A percentile compares a stretch with the other conserved stretches of the same genome.
These are phyloP conservation scores for Tetrahymena thermophila DNA, from an alignment of 73 alveolate species.

Conservation along the genomic window DNA sequence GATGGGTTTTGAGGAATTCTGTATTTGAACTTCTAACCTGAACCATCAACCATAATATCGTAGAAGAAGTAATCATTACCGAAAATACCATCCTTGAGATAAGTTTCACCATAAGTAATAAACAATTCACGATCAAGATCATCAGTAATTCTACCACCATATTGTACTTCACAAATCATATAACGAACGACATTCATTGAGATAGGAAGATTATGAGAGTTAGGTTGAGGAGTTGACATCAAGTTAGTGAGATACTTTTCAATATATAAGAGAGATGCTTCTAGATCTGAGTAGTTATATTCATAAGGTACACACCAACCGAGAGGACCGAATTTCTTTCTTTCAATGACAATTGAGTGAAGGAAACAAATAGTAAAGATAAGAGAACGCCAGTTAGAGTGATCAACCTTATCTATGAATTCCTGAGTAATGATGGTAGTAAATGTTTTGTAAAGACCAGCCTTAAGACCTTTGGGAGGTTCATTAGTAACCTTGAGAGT, in stretches of 20 bases:
- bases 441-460: slow-evolving; percentile 98
- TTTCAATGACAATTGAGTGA: slow-evolving; percentile 95
- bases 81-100: slow-evolving; percentile 67
- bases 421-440: slow-evolving; percentile 93
- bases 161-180: slow-evolving; percentile 98
- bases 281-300: slow-evolving; percentile 99
- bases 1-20: slow-evolving; percentile 85
- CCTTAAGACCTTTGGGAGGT: slow-evolving; percentile 99
- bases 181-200: slow-evolving; percentile 93
- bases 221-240: slow-evolving; percentile 66
- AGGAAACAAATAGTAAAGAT: slow-evolving; percentile 96
- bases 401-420: slow-evolving; percentile 92
- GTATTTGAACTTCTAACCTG: slow-evolving; percentile 77
- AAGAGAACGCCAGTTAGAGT: slow-evolving; percentile 97
- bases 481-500: slow-evolving; percentile 99
- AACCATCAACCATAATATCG: slow-evolving; percentile 34
- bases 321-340: slow-evolving; percentile 98
- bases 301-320: slow-evolving; percentile 99
- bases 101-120: slow-evolving; percentile 81
- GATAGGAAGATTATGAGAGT: slow-evolving; percentile 66
- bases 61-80: slow-evolving; percentile 30
- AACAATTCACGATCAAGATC: slow-evolving; percentile 92
- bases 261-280: slow-evolving; percentile 95
- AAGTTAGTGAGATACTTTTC: slow-evolving; percentile 95
- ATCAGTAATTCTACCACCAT: slow-evolving; percentile 99